Evolutionary conservation across 2,329 filamentous ascomycete genomes (phyloP).

Genomic region (Calonectria honghensis): DNA sequence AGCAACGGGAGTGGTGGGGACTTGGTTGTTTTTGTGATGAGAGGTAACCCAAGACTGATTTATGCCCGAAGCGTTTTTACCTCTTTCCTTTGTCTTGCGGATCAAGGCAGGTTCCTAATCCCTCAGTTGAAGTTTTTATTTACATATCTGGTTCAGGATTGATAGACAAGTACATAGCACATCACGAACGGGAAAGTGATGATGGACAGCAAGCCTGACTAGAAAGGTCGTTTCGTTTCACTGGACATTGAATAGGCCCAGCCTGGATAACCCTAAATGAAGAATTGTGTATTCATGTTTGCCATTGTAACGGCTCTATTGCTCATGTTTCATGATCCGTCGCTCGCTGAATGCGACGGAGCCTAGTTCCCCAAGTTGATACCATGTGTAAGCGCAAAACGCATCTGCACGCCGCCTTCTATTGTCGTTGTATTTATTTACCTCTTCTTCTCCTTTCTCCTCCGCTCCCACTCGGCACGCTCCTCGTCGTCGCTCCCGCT

Average conservation of each 20-base stretch:
- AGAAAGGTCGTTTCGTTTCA: conserved; percentile 30
- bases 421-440: conserved; percentile 36
- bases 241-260: conserved; percentile 48
- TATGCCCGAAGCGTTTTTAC: neutral
- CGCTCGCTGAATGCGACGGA: conserved; percentile 41
- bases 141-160: neutral
- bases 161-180: conserved; percentile 35
- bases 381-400: conserved; percentile 39
- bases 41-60: neutral
- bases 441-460: conserved; percentile 63
- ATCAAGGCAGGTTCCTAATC: conserved; percentile 46
- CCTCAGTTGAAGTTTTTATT: conserved; percentile 27
- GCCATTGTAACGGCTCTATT: conserved; percentile 54
- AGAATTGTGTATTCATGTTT: conserved; percentile 51
- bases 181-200: conserved; percentile 40
- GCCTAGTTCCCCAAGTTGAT: conserved; percentile 33
- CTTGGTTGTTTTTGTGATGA: conserved; percentile 47
- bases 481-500: conserved; percentile 80
- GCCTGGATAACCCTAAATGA: conserved; percentile 50
- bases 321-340: conserved; percentile 46
- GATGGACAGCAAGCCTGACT: conserved; percentile 35
- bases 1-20: conserved; percentile 36
- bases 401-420: conserved; percentile 25
- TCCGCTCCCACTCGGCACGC: conserved; percentile 76
- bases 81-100: conserved; percentile 37